A percentile compares a stretch with the other conserved stretches of the same genome.
These are phyloP conservation scores for Pseudonectria buxi DNA, from an alignment of 2,329 filamentous ascomycete species.

Conservation along the genomic window DNA sequence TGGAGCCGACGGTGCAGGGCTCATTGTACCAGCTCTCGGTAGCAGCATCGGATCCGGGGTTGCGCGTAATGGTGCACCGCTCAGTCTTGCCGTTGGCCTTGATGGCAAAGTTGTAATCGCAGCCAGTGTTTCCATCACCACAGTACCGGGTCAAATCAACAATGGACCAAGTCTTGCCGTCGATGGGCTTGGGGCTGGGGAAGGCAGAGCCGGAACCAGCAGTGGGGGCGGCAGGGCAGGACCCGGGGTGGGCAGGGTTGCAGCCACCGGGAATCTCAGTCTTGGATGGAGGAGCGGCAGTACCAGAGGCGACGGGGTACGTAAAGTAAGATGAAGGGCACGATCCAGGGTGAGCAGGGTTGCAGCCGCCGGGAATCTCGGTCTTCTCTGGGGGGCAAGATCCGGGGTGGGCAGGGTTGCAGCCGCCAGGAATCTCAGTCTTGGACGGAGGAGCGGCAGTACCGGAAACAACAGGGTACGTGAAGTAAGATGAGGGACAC, in stretches of 20 bases:
- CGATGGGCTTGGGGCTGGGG: slow-evolving; percentile 4
- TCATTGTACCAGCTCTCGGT: slow-evolving; percentile 13
- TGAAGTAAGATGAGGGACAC: slow-evolving; percentile 8
- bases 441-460: neutral
- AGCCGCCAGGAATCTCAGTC: too few relatives aligned
- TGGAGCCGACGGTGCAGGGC: slow-evolving; percentile 9
- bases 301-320: too few relatives aligned
- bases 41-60: slow-evolving; percentile 8
- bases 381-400: too few relatives aligned
- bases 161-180: slow-evolving; percentile 10
- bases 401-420: too few relatives aligned
- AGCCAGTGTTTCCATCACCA: slow-evolving; percentile 6
- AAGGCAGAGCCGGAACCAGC: neutral
- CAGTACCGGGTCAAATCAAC: slow-evolving; percentile 12
- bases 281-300: too few relatives aligned
- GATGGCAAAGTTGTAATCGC: slow-evolving; percentile 14
- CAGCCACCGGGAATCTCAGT: too few relatives aligned
- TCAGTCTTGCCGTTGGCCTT: slow-evolving; percentile 11
- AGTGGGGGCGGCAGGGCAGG: neutral
- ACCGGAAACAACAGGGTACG: neutral
- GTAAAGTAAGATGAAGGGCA: too few relatives aligned
- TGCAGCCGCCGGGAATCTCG: too few relatives aligned
- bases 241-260: too few relatives aligned
- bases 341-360: too few relatives aligned
- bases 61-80: slow-evolving; percentile 10